Base-by-base conservation (phyloP, 2,329 filamentous ascomycete genomes). In the Colletotrichum sansevieriae region DNA sequence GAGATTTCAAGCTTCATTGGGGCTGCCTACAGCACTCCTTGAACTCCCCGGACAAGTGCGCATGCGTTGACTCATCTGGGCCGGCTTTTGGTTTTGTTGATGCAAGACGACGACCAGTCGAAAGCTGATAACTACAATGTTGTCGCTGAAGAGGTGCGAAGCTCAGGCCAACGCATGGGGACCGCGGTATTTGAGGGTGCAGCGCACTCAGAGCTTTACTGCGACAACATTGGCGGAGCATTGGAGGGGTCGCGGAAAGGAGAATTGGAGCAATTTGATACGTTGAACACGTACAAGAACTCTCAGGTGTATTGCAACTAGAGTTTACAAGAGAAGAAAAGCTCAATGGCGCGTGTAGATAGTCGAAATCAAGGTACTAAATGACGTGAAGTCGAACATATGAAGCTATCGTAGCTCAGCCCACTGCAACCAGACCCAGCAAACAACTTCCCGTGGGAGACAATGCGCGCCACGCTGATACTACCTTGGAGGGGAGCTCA, bases 221-320 rank as follows among this genome's bases (percentile, higher is more conserved):
- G 25, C 70, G 69, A 46, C 70, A 63, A 18, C 54, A 69, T 62
- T 68, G 70, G 51, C 64, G 70, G 54, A 72, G 62, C 70, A 72
- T 72, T 20, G 11, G 18, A 41, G 51, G 35, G 25, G 18, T 22
- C 12, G n/a, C 15, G n/a, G 9, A 4, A 22, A 35, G 51, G 18
- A 13, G 11, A 10, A 8, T n/a, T 18, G n/a, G 22, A 7, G 37
- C 22, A 56, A 11, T 13, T 13, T 6, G 35, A 33, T 25, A 29
- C 4, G 2, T 2, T 35, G 12, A 20, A 3, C 4, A 35, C 1
- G 29, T 29, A 29, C 29, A 29, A 29, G 7, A 11, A 43, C 8
- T 15, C 2, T 15, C 1, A 10, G 7, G 6, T 22, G 52, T 44
- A 33, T 13, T 18, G 33, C 20, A 33, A 41, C 29, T 15, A 25